Percentiles rank a stretch among this genome's conserved stretches.
Evolutionary conservation across 2,329 filamentous ascomycete genomes (phyloP).

Genomic region (Sporothrix phasma): DNA sequence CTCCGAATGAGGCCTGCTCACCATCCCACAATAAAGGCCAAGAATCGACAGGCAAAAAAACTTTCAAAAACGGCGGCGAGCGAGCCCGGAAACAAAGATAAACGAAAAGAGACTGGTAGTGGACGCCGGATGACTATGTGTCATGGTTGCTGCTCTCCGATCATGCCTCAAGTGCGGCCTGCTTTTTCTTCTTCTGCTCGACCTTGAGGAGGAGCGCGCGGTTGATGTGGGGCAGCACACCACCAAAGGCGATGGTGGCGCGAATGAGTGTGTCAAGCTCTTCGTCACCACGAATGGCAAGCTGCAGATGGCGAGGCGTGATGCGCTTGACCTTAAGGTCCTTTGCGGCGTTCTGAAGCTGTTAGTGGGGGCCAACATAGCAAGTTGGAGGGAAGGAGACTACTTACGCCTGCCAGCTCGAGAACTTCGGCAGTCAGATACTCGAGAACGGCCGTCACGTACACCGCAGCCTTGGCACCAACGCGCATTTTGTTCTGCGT

Average conservation of each 20-base stretch:
- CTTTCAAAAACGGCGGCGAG: background rate
- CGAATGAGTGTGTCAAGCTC: slow-evolving; percentile 96
- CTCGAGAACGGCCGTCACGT: slow-evolving; percentile 95
- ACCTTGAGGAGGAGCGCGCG: slow-evolving; percentile 63
- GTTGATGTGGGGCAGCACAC: slow-evolving; percentile 98
- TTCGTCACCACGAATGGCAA: slow-evolving; percentile 96
- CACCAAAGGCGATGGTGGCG: slow-evolving; percentile 95
- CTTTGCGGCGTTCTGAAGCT: slow-evolving; percentile 77
- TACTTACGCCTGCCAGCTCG: slow-evolving; percentile 81
- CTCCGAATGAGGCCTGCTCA: background rate
- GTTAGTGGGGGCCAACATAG: background rate
- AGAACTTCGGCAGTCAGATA: slow-evolving; percentile 97
- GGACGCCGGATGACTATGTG: background rate
- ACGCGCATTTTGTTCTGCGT: slow-evolving; percentile 99
- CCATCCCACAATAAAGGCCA: background rate
- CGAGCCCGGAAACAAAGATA: background rate
- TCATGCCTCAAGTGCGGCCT: slow-evolving; percentile 28
- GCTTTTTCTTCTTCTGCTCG: slow-evolving; percentile 33
- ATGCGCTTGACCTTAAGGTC: slow-evolving; percentile 99
- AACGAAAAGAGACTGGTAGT: background rate
- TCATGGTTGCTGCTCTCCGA: background rate
- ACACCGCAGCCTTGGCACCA: slow-evolving; percentile 95
- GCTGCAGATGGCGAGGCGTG: slow-evolving; percentile 91
- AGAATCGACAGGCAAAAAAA: background rate
- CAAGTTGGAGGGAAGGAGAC: background rate